phyloP scores from a whole-genome alignment of 805 yeast species.

The Saturnispora saitoi region DNA sequence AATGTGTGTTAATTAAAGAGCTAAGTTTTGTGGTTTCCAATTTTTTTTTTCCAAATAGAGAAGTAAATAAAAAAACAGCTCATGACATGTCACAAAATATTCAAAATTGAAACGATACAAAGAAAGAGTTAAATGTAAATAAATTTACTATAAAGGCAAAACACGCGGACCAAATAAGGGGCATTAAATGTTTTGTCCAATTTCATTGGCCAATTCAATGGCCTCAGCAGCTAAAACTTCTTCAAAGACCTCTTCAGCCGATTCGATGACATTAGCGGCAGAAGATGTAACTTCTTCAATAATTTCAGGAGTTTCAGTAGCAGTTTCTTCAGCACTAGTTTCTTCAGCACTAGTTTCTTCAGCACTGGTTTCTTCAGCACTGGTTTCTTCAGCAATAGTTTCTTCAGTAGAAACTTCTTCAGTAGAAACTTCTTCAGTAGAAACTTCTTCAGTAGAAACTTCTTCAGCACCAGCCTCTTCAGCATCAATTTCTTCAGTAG shows the following conservation, averaged over 20 bases:
- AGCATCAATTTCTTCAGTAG: too few species aligned
- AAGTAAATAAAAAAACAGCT: background rate
- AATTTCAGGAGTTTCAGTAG: background rate
- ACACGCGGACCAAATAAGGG: too few species aligned
- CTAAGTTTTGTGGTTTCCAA: background rate
- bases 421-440: too few species aligned
- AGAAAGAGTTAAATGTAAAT: background rate
- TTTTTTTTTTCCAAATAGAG: background rate
- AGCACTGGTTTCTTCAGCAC: background rate
- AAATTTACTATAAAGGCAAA: background rate
- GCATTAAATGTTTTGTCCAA: conserved; percentile 9
- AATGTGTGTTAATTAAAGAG: background rate
- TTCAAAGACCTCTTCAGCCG: conserved; percentile 7
- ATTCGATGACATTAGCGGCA: conserved; percentile 6
- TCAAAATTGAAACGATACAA: background rate
- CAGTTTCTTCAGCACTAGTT: background rate
- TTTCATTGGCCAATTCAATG: conserved; percentile 8
- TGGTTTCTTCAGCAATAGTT: background rate
- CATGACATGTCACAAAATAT: background rate
- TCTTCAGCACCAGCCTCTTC: too few species aligned
- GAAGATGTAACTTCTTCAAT: conserved; percentile 2
- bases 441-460: too few species aligned
- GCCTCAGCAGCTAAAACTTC: conserved; percentile 4
- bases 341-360: background rate
- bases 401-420: too few species aligned